phyloP scores from a whole-genome alignment of 495 filamentous ascomycete species.

The Xylaria longipes region DNA sequence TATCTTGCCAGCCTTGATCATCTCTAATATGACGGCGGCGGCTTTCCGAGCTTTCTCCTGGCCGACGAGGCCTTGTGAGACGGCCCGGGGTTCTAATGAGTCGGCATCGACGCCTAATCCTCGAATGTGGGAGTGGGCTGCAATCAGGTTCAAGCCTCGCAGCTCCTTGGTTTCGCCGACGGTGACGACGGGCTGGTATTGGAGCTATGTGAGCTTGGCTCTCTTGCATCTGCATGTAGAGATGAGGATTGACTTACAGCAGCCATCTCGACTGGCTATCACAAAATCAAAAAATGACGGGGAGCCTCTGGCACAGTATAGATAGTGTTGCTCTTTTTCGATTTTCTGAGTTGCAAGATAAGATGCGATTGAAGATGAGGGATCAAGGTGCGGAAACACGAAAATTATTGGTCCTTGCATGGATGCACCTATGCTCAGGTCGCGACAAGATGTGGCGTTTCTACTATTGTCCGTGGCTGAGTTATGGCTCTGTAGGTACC shows the following conservation, averaged over 20 bases:
- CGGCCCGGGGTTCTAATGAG: slow-evolving; percentile 80
- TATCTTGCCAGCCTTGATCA: slow-evolving; percentile 99
- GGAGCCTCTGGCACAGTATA: not conserved
- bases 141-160: slow-evolving; percentile 92
- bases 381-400: slow-evolving; percentile 13
- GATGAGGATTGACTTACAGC: slow-evolving; percentile 14
- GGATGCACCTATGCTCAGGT: slow-evolving; percentile 12
- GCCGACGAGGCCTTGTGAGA: slow-evolving; percentile 96
- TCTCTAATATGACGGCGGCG: slow-evolving; percentile 92
- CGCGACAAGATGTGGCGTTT: slow-evolving; percentile 27
- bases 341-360: not conserved
- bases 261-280: slow-evolving; percentile 23
- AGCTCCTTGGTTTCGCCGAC: slow-evolving; percentile 94
- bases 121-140: slow-evolving; percentile 96
- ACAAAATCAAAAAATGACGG: not conserved
- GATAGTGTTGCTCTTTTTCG: not conserved
- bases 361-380: slow-evolving; percentile 7
- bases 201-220: slow-evolving; percentile 29
- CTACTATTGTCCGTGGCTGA: slow-evolving; percentile 4
- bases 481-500: not conserved
- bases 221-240: slow-evolving; percentile 21
- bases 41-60: slow-evolving; percentile 97
- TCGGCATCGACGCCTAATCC: slow-evolving; percentile 93
- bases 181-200: slow-evolving; percentile 80
- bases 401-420: slow-evolving; percentile 26